A percentile compares a stretch with the other conserved stretches of the same genome.
Conservation (phyloP, 2,329 filamentous ascomycete species). For the Diplocarpon mali region DNA sequence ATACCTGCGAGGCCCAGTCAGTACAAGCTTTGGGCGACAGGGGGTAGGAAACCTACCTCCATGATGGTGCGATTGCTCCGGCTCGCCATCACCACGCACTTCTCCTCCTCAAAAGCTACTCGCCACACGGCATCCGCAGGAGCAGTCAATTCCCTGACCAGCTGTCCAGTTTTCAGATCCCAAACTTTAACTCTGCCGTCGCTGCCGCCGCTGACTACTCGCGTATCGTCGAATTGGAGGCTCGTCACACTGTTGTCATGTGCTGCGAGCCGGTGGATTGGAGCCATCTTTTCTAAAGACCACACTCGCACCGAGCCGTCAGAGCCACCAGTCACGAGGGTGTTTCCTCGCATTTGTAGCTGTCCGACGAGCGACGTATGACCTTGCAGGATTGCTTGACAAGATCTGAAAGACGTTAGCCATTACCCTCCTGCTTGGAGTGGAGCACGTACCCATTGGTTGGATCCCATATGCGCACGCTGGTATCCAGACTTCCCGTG, state of each 20-base stretch:
- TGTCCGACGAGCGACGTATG: slow-evolving; percentile 96
- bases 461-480: slow-evolving; percentile 93
- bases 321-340: slow-evolving; percentile 88
- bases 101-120: slow-evolving; percentile 96
- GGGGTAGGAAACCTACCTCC: slow-evolving; percentile 57
- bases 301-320: slow-evolving; percentile 94
- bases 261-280: slow-evolving; percentile 87
- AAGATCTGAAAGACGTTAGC: slow-evolving; percentile 22
- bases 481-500: slow-evolving; percentile 92
- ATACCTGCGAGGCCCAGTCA: slow-evolving; percentile 48
- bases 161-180: slow-evolving; percentile 84
- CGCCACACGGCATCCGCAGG: slow-evolving; percentile 95
- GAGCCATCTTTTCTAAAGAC: slow-evolving; percentile 81
- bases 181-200: slow-evolving; percentile 98
- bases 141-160: slow-evolving; percentile 82
- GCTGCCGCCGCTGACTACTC: slow-evolving; percentile 90
- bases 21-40: neutral
- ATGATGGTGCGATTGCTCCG: slow-evolving; percentile 81
- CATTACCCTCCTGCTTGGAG: slow-evolving; percentile 24
- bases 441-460: slow-evolving; percentile 57
- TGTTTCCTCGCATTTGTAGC: slow-evolving; percentile 89
- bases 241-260: slow-evolving; percentile 98
- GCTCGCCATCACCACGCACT: slow-evolving; percentile 90
- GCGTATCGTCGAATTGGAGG: slow-evolving; percentile 89
- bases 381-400: slow-evolving; percentile 85